Evolutionary conservation across 495 filamentous ascomycete genomes (phyloP).

Genomic region (Trichoderma parareesei): DNA sequence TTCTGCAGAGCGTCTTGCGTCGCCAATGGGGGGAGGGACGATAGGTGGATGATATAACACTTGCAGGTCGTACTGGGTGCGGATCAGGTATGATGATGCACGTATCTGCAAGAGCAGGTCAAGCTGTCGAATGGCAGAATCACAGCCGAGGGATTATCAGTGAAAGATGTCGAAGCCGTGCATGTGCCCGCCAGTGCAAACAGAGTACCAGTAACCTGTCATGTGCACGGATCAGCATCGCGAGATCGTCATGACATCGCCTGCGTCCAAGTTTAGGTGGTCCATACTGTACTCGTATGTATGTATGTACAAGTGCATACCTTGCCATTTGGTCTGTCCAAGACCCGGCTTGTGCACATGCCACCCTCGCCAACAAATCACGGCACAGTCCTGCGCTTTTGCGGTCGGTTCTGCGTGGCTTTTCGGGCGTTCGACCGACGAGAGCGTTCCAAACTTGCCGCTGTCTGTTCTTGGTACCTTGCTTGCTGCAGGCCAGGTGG

Average conservation of each 20-base stretch:
- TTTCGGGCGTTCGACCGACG: background rate
- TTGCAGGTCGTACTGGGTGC: no score
- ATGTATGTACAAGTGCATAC: background rate
- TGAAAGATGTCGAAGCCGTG: background rate
- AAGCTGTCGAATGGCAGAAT: slow-evolving; percentile 2
- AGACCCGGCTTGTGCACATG: background rate
- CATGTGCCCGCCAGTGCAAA: background rate
- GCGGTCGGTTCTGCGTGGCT: background rate
- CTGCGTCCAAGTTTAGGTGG: background rate
- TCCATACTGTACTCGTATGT: no score
- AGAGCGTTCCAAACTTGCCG: no score
- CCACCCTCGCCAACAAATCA: background rate
- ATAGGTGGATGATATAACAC: background rate
- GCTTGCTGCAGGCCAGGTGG: slow-evolving; percentile 9
- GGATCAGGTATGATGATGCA: no score
- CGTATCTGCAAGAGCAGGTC: background rate
- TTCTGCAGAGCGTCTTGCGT: background rate
- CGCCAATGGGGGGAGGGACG: background rate
- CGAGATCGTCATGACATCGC: background rate
- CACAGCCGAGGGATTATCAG: slow-evolving; percentile 6
- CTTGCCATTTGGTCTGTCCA: background rate
- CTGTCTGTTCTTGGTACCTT: background rate
- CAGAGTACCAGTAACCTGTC: background rate
- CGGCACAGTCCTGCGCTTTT: no score
- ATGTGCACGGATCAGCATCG: slow-evolving; percentile 3